Base-by-base conservation (phyloP, 2,329 filamentous ascomycete genomes). In the Fonsecaea monophora region DNA sequence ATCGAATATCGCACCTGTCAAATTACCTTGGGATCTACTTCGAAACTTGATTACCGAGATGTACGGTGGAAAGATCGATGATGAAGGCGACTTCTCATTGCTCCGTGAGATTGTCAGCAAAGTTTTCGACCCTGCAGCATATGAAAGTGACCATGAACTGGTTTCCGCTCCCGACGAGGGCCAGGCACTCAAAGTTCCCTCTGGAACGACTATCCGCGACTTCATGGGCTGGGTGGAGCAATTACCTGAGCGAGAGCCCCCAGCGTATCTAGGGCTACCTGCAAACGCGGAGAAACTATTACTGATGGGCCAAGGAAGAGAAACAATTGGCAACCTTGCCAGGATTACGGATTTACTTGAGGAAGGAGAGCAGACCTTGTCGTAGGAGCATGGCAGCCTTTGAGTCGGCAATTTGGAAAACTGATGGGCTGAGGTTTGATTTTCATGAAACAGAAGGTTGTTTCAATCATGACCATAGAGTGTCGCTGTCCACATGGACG, bases 51-150 rank as follows among this genome's bases (percentile, higher is more conserved):
- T 99, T 65, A 91, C 90, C 0, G 94, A 98, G 80, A 98, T 94
- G 70, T 99, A 99, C 76, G 95, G 95, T 71, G 95, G 95, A 78
- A 99, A 99, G 83, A 94, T 99, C 73, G 95, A 99, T 76, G 88
- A 97, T 75, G 90, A 93, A 70, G 89, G 82, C 50, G 95, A 99
- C 80, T 97, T 95, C 78, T 81, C 82, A 60, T 85, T 89, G 53
- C 87, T 99, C 15, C 84, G 85, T 54, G 81, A 86, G 65, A 86
- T 99, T 2, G 94, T 99, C 57, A 80, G 87, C 53, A 86, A 85
- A 37, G 89, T 96, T 78, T 84, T 99, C 70, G 97, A 92, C 0
- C 91, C 94, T 0, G 87, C 90, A 1, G 95, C 95, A 2, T 99
- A 96, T 76, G 95, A 99, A 66, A 90, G 94, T 56, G 92, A 94